These are phyloP conservation scores for Plectosphaerella plurivora DNA, from an alignment of 2,329 filamentous ascomycete genomes.

Conservation along the genomic window DNA sequence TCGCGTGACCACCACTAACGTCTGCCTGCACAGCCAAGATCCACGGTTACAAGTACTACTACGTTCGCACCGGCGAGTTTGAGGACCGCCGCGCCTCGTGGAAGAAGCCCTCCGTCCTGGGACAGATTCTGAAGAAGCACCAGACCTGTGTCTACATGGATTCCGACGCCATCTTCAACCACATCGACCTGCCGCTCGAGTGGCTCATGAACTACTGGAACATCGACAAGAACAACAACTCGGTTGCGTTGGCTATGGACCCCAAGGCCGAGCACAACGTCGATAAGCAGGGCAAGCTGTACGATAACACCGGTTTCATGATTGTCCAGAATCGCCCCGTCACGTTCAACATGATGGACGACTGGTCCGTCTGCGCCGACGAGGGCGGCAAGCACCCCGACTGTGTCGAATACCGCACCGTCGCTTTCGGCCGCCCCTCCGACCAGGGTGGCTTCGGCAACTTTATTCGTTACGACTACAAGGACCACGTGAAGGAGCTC, in stretches of 20 bases:
- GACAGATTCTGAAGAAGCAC: conserved; percentile 36
- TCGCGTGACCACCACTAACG: conserved; percentile 11
- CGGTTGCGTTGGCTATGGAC: conserved; percentile 36
- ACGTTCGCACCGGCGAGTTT: conserved; percentile 30
- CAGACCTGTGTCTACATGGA: conserved; percentile 39
- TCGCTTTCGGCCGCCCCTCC: conserved; percentile 29
- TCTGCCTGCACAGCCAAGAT: conserved; percentile 28
- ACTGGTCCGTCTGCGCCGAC: conserved; percentile 39
- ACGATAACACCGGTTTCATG: conserved; percentile 50
- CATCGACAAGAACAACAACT: conserved; percentile 31
- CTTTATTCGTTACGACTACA: conserved; percentile 35
- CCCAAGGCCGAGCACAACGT: conserved; percentile 30
- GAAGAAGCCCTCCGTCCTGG: conserved; percentile 38
- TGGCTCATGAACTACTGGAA: conserved; percentile 45
- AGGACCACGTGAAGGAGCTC: conserved; percentile 33
- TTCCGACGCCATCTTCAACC: conserved; percentile 38
- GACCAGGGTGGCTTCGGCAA: conserved; percentile 41
- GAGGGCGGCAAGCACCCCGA: conserved; percentile 31
- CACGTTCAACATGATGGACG: conserved; percentile 42
- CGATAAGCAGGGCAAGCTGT: conserved; percentile 33
- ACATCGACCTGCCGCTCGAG: conserved; percentile 38
- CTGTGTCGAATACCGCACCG: conserved; percentile 31
- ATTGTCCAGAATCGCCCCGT: conserved; percentile 45
- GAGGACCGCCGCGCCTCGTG: conserved; percentile 38
- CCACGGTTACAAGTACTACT: conserved; percentile 44